These are phyloP conservation scores for Pseudocercospora cruenta DNA, from an alignment of 2,329 filamentous ascomycete genomes.

Conservation along the genomic window DNA sequence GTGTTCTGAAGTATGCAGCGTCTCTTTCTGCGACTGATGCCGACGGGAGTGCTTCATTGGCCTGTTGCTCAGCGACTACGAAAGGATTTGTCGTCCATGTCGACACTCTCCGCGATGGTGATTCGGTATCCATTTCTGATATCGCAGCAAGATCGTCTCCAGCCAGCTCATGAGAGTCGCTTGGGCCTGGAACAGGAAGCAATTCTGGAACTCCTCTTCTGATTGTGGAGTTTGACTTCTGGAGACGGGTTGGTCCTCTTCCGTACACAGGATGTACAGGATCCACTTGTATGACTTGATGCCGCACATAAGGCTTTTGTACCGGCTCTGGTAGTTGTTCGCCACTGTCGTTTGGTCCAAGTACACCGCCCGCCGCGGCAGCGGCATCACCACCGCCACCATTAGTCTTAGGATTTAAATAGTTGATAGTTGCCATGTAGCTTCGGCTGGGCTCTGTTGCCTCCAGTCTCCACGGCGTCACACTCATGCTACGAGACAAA, in stretches of 20 bases:
- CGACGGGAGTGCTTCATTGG: not conserved
- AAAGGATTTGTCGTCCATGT: not conserved
- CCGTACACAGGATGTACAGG: constrained; percentile 4
- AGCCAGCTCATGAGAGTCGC: constrained; percentile 1
- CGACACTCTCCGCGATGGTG: constrained; percentile 14
- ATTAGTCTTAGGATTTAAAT: not conserved
- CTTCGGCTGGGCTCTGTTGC: constrained; percentile 6
- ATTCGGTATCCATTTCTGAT: constrained; percentile 18
- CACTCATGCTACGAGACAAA: not conserved
- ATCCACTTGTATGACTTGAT: constrained; percentile 1
- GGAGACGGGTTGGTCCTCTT: constrained; percentile 8
- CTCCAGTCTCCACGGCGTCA: constrained; percentile 11
- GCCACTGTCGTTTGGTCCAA: constrained; percentile 5
- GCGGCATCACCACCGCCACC: not conserved
- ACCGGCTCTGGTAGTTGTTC: constrained; percentile 11
- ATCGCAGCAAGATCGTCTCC: constrained; percentile 15
- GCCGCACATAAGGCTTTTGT: not conserved
- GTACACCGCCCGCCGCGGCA: not conserved
- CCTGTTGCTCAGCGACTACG: not conserved
- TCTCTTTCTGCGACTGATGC: not conserved
- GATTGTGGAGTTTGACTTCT: constrained; percentile 14
- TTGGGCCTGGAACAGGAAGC: not conserved
- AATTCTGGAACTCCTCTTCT: constrained; percentile 6
- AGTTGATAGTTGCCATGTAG: constrained; percentile 4
- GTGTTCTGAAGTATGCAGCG: not conserved